phyloP scores from a whole-genome alignment of 768 basidiomycete genomes.

The Lactarius hengduanensis region DNA sequence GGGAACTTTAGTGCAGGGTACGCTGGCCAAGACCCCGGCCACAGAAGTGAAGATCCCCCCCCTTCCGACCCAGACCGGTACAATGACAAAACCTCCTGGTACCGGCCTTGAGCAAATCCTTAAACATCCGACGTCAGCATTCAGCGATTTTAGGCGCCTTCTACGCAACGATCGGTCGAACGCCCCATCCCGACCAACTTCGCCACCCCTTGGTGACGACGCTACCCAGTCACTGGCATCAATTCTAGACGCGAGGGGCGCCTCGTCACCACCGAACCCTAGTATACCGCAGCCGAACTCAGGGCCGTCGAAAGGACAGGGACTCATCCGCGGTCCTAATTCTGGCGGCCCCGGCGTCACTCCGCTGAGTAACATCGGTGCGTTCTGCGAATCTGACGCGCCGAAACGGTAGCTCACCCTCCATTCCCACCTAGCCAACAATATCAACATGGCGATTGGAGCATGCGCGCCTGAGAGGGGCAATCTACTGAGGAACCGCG shows the following conservation, averaged over 20 bases:
- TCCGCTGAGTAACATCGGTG: conserved; percentile 46
- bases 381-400: neutral
- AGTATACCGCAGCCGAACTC: conserved; percentile 13
- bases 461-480: conserved; percentile 70
- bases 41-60: neutral
- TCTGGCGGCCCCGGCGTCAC: conserved; percentile 36
- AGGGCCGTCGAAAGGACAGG: conserved; percentile 13
- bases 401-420: conserved; percentile 2
- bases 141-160: conserved; percentile 20
- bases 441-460: conserved; percentile 55
- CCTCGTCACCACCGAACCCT: conserved; percentile 4
- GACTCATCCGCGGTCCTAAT: conserved; percentile 16
- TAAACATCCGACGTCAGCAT: conserved; percentile 16
- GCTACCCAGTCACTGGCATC: neutral
- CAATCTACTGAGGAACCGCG: conserved; percentile 58
- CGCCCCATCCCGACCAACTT: neutral
- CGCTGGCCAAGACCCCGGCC: conserved; percentile 12
- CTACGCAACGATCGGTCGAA: conserved; percentile 14
- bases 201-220: conserved; percentile 3
- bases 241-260: neutral
- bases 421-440: conserved; percentile 20
- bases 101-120: conserved; percentile 25
- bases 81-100: neutral
- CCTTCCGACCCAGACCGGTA: neutral
- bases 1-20: conserved; percentile 9